Percentiles rank a stretch among this genome's conserved stretches.
Conservation (phyloP, 2,329 filamentous ascomycete genomes). For the Coniochaeta ligniaria region DNA sequence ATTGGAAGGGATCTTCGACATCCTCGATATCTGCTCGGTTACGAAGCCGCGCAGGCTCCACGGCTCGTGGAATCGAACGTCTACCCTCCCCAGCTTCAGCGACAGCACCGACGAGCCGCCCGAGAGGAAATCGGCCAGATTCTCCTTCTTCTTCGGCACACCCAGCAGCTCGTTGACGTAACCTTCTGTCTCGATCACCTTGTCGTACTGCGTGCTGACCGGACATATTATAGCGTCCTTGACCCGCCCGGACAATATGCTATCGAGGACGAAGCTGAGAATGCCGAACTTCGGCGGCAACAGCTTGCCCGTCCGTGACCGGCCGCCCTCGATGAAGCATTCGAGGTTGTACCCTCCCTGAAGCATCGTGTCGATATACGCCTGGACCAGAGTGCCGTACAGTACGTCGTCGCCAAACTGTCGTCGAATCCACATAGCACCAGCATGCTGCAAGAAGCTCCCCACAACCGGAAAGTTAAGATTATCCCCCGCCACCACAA, state of each 20-base stretch:
- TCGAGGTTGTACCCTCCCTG: constrained; percentile 92
- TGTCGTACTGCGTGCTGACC: constrained; percentile 97
- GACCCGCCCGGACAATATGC: constrained; percentile 78
- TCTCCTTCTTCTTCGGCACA: constrained; percentile 92
- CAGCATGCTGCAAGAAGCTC: constrained; percentile 87
- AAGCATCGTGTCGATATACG: constrained; percentile 88
- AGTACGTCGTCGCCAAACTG: constrained; percentile 88
- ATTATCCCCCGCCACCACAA: constrained; percentile 93
- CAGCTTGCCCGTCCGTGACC: constrained; percentile 89
- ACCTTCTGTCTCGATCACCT: constrained; percentile 95
- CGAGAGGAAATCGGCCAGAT: constrained; percentile 81
- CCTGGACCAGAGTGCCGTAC: constrained; percentile 88
- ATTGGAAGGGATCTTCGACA: constrained; percentile 42
- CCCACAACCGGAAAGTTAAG: constrained; percentile 90
- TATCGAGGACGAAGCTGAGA: constrained; percentile 83
- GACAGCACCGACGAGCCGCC: constrained; percentile 80
- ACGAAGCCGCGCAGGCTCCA: constrained; percentile 87
- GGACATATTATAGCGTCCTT: constrained; percentile 90
- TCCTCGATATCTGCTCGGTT: constrained; percentile 60
- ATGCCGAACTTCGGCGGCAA: constrained; percentile 94
- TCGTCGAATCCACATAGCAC: constrained; percentile 91
- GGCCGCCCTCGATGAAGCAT: constrained; percentile 94
- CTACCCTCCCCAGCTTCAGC: constrained; percentile 81
- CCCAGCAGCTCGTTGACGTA: constrained; percentile 93
- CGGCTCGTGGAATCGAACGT: constrained; percentile 92